phyloP scores from a whole-genome alignment of 352 stramenopile species.

The Globisporangium paroecandrum region DNA sequence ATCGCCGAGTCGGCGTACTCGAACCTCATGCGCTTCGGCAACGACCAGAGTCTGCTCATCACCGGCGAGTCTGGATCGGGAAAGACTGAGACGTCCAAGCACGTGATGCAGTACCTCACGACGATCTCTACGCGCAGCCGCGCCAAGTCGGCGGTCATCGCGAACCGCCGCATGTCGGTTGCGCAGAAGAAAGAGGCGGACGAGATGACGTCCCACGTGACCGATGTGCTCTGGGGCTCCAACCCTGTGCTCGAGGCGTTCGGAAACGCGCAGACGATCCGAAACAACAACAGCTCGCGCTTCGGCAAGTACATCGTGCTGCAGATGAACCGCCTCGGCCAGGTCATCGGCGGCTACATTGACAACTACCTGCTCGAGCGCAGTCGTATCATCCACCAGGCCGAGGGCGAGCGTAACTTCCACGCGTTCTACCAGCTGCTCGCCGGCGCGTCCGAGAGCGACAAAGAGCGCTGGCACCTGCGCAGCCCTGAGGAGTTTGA shows the following conservation, averaged over 20 bases:
- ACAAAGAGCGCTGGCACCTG: constrained; percentile 57
- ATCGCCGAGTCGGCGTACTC: constrained; percentile 86
- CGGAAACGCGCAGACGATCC: constrained; percentile 83
- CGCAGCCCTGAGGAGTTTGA: constrained; percentile 51
- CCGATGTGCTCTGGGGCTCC: constrained; percentile 71
- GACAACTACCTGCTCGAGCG: constrained; percentile 93
- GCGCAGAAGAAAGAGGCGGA: constrained; percentile 71
- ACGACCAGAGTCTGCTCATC: constrained; percentile 84
- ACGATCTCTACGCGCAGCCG: constrained; percentile 71
- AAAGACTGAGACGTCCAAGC: constrained; percentile 96
- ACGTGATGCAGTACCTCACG: constrained; percentile 94
- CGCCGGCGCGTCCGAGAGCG: constrained; percentile 48
- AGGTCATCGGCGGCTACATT: constrained; percentile 81
- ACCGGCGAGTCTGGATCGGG: constrained; percentile 85
- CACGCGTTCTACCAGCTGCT: constrained; percentile 94
- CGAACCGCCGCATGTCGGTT: constrained; percentile 75
- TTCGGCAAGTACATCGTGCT: constrained; percentile 89
- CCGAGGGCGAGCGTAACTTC: constrained; percentile 90
- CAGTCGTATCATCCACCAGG: constrained; percentile 84
- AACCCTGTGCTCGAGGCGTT: constrained; percentile 86
- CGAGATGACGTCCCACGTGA: constrained; percentile 67
- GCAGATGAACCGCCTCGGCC: constrained; percentile 77
- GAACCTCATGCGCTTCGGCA: constrained; percentile 85
- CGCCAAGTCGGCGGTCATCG: constrained; percentile 66
- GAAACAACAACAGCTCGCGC: constrained; percentile 85